Base-by-base conservation (phyloP, 2,329 filamentous ascomycete genomes). In the Hymenoscyphus occultus region DNA sequence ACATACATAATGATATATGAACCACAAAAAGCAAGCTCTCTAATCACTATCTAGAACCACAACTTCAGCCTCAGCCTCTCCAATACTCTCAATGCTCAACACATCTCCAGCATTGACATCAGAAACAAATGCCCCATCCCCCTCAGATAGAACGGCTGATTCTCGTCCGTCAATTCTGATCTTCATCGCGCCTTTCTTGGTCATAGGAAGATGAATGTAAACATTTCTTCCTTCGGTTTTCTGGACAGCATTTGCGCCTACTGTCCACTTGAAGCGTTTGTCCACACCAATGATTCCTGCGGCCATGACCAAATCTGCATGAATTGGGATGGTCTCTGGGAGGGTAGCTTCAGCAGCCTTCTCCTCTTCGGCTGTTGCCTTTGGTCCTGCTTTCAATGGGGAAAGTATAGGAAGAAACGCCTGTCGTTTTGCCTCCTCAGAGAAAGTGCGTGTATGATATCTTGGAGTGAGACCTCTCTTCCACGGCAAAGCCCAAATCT, bases 401-500 rank as follows among this genome's bases (percentile, higher is more conserved):
- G 91, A 92, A 71, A 96, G 84, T 64, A 96, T 92, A 28, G 86
- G 82, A 28, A 94, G 84, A 70, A 96, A 89, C 16, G 77, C 85
- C 72, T 87, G 82, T 65, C 83, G 81, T 82, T 96, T 96, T 67
- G 84, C 82, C 65, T 87, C 89, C 59, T 96, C 92, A 60, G 81
- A 78, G 71, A 92, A 96, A 68, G 85, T 84, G 66, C 82, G 83
- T 4, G 90, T 95, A 76, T 92, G 90, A 75, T 96, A 96, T 48
- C 84, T 82, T 1, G 92, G 92, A 58, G 83, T 82, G 59, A 96
- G 81, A 0, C 90, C 89, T 28, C 82, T 79, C 76, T 87, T 87
- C 84, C 92, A 93, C 0, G 92, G 92, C 60, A 91, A 80, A 0
- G 89, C 91, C 92, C 92, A 96, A 72, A 96, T 96, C 78, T 96